phyloP scores from a whole-genome alignment of 2,329 filamentous ascomycete genomes.

The Hymenotorrendiella dingleyae region DNA sequence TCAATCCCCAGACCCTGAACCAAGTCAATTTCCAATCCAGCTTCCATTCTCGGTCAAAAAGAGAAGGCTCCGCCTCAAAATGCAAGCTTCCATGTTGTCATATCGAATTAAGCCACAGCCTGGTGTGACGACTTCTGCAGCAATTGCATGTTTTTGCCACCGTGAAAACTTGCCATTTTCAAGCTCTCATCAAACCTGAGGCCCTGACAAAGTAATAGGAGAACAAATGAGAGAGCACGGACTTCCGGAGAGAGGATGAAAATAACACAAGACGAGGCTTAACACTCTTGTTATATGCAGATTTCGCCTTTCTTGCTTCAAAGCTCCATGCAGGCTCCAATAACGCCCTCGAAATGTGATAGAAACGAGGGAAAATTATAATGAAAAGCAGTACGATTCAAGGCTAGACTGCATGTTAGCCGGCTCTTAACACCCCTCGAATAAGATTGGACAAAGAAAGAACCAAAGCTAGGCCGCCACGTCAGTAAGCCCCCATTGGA shows the following conservation, averaged over 20 bases:
- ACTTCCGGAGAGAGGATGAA: constrained; percentile 7
- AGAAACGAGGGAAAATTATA: constrained; percentile 7
- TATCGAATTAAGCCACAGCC: constrained; percentile 6
- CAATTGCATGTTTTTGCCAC: constrained; percentile 21
- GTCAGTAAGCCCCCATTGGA: constrained; percentile 25
- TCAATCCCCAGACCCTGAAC: constrained; percentile 16
- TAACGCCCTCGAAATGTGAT: constrained; percentile 16
- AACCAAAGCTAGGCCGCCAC: constrained; percentile 30
- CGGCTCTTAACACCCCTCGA: constrained; percentile 17
- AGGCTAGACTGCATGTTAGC: constrained; percentile 15
- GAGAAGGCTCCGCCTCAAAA: constrained; percentile 13
- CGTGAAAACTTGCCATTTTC: constrained; percentile 11
- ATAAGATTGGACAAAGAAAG: constrained; percentile 16
- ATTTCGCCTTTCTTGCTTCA: constrained; percentile 5
- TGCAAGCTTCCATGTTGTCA: constrained; percentile 9
- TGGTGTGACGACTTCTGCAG: constrained; percentile 20
- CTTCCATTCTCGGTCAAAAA: constrained; percentile 6
- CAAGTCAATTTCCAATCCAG: too few species aligned
- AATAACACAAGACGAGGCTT: too few species aligned
- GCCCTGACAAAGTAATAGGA: constrained; percentile 13
- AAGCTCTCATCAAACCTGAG: constrained; percentile 1
- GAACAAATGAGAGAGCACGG: constrained; percentile 2
- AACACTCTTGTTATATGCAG: too few species aligned
- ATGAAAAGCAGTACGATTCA: constrained; percentile 16
- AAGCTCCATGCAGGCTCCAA: constrained; percentile 12